A percentile compares a stretch with the other conserved stretches of the same genome.
phyloP scores from a whole-genome alignment of 495 filamentous ascomycete genomes.

The Cudoniella acicularis region DNA sequence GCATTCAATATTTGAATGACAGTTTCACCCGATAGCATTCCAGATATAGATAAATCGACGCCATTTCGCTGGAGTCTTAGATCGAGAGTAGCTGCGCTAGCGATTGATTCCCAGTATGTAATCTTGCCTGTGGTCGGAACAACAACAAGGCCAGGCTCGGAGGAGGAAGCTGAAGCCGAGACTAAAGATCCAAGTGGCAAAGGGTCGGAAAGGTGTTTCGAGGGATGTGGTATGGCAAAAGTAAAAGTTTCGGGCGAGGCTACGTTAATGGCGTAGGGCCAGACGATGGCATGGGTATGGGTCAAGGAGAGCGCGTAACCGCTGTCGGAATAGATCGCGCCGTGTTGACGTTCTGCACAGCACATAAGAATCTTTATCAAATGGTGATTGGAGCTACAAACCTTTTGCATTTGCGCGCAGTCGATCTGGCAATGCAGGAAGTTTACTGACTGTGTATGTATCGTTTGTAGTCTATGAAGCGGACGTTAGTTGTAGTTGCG shows the following conservation, averaged over 20 bases:
- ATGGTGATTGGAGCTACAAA: conserved; percentile 32
- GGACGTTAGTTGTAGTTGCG: not conserved
- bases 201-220: conserved; percentile 56
- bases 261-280: conserved; percentile 72
- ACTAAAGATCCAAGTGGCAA: conserved; percentile 80
- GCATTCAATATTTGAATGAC: conserved; percentile 73
- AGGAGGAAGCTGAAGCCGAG: conserved; percentile 62
- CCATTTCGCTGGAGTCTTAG: conserved; percentile 73
- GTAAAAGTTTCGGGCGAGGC: conserved; percentile 66
- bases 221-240: conserved; percentile 72
- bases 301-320: conserved; percentile 79
- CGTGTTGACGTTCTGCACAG: conserved; percentile 50
- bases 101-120: conserved; percentile 91
- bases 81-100: conserved; percentile 71
- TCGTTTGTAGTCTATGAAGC: conserved; percentile 71
- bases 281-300: conserved; percentile 74
- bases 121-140: conserved; percentile 80
- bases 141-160: conserved; percentile 79
- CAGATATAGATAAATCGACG: conserved; percentile 66
- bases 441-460: conserved; percentile 79
- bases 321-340: conserved; percentile 58
- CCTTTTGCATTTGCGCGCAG: conserved; percentile 59
- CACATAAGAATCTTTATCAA: conserved; percentile 16
- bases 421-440: conserved; percentile 74
- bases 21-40: conserved; percentile 72